Evolutionary conservation across 2,329 filamentous ascomycete species (phyloP), one percentile per base, ranked within the genome.

Genomic region (Phyllosticta citribraziliensis): DNA sequence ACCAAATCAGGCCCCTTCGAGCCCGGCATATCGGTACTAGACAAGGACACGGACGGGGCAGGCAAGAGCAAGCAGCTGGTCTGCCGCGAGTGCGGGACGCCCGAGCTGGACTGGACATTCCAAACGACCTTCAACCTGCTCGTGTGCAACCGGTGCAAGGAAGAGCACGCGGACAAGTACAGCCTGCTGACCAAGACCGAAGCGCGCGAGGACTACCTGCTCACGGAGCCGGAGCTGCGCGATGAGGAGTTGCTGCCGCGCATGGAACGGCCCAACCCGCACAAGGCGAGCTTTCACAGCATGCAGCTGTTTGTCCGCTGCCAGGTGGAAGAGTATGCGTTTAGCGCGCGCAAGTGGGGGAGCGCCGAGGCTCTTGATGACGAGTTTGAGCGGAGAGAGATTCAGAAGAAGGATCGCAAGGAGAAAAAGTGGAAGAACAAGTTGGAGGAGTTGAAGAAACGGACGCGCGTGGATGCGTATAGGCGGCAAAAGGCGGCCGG

Each of bases 261-360:
- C 72, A 81, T 99, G 9, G 88, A 89, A 59, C 87, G 87, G 35
- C 93, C 94, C 1, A 99, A 99, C 68, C 94, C 94, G 0, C 94
- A 97, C 76, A 97, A 97, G 73, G 86, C 88, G 0, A 91, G 92
- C 62, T 99, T 91, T 90, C 91, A 97, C 73, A 91, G 96, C 78
- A 99, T 99, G 94, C 96, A 96, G 87, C 82, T 99, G 2, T 99
- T 94, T 72, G 80, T 99, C 22, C 88, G 94, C 0, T 95, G 85
- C 63, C 94, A 99, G 71, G 89, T 99, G 2, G 94, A 99, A 71
- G 91, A 91, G 61, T 97, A 97, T 70, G 94, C 93, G 0, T 87
- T 97, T 68, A 84, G 78, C 0, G 74, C 82, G 1, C 85, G 84
- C 65, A 97, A 97, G 76, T 99, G 94, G 94, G 94, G 94, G 0